Evolutionary conservation across 2,329 filamentous ascomycete genomes (phyloP).

Genomic region (Phoma sp.): DNA sequence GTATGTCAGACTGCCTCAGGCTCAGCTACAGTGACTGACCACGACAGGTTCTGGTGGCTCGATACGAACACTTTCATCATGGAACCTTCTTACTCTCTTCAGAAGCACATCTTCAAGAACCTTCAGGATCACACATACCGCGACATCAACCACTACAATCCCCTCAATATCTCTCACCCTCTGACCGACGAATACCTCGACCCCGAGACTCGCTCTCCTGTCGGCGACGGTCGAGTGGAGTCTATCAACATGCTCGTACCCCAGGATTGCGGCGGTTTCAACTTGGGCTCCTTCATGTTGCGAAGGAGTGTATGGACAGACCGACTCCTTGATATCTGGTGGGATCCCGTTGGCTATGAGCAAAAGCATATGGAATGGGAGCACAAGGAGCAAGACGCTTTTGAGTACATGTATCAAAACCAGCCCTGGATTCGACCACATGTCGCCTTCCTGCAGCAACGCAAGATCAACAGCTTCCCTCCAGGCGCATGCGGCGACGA

Average conservation of each 20-base stretch:
- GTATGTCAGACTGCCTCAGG: constrained; percentile 59
- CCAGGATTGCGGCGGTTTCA: constrained; percentile 96
- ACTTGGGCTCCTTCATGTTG: constrained; percentile 93
- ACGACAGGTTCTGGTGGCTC: constrained; percentile 95
- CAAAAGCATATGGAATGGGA: constrained; percentile 99
- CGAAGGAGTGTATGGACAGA: constrained; percentile 88
- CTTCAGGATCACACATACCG: constrained; percentile 79
- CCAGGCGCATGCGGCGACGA: constrained; percentile 84
- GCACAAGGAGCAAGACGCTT: constrained; percentile 95
- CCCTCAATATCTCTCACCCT: constrained; percentile 89
- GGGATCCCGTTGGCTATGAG: constrained; percentile 97
- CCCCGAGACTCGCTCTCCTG: constrained; percentile 69
- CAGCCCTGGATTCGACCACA: constrained; percentile 93
- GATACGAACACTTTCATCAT: constrained; percentile 98
- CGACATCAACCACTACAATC: constrained; percentile 96
- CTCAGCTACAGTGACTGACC: constrained; percentile 32
- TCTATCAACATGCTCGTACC: constrained; percentile 89
- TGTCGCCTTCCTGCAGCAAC: constrained; percentile 86
- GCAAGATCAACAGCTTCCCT: constrained; percentile 93
- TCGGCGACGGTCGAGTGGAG: constrained; percentile 76
- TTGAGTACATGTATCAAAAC: constrained; percentile 88
- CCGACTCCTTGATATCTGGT: constrained; percentile 92
- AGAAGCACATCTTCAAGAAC: constrained; percentile 86
- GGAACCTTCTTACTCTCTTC: constrained; percentile 90
- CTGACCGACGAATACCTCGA: constrained; percentile 78